Evolutionary conservation across 768 basidiomycete species (phyloP).

Genomic region (Lyophyllum semitale): DNA sequence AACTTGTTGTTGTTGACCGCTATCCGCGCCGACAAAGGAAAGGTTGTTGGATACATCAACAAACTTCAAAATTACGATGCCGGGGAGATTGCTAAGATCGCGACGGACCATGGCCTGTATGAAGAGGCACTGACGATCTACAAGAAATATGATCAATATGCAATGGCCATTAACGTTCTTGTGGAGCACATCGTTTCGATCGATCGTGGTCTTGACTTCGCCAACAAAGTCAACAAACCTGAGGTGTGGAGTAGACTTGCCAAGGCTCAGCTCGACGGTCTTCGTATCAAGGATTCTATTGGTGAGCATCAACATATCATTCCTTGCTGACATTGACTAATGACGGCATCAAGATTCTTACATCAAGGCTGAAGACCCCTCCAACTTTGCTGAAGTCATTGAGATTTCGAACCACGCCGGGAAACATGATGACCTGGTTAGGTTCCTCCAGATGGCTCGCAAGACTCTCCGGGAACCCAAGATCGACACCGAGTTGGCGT

Average conservation of each 20-base stretch:
- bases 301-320: constrained; percentile 46
- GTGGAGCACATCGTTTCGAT: constrained; percentile 98
- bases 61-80: constrained; percentile 95
- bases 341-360: constrained; percentile 72
- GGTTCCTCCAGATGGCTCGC: constrained; percentile 98
- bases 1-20: constrained; percentile 94
- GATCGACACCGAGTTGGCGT: constrained; percentile 97
- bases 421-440: constrained; percentile 90
- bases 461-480: constrained; percentile 95
- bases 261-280: constrained; percentile 98
- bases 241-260: constrained; percentile 97
- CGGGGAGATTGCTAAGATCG: constrained; percentile 94
- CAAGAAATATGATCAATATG: constrained; percentile 96
- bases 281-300: constrained; percentile 97
- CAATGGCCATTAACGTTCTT: constrained; percentile 93
- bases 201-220: constrained; percentile 94
- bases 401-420: constrained; percentile 95
- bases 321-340: constrained; percentile 1
- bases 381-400: constrained; percentile 92
- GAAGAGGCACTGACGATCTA: constrained; percentile 98
- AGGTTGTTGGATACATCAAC: constrained; percentile 97
- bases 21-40: constrained; percentile 96
- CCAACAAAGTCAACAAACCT: constrained; percentile 93
- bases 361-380: constrained; percentile 94
- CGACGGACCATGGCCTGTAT: constrained; percentile 91